Evolutionary conservation across 2,329 filamentous ascomycete species (phyloP), one percentile per base, ranked within the genome.

Genomic region (Epichloe glyceriae): DNA sequence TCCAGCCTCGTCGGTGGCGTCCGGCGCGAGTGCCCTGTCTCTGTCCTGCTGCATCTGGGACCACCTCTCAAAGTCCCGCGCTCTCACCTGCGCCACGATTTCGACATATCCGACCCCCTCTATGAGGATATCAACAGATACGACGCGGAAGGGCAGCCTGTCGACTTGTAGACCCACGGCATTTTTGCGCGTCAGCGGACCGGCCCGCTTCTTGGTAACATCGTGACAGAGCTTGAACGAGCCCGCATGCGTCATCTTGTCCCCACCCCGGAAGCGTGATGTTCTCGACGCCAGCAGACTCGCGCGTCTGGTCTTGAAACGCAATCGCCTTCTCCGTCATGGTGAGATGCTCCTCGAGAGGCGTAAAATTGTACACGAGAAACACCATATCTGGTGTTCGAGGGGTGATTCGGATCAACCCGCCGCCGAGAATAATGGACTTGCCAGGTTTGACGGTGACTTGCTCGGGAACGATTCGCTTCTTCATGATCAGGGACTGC

Each of bases 51-150:
- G 43, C 50, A 52, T 51, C n/a, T n/a, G 33, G 1, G 49, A 41
- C 40, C 52, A 54, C n/a, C 43, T 50, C 37, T 64, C 55, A 22
- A 62, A 44, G 52, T 75, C 70, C 61, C 67, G 76, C 15, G 74
- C 78, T 47, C 91, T 80, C 10, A 94, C 80, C 67, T 98, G 91
- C 3, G 83, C 83, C 0, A 82, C 83, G 40, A 98, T 67, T 67
- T 98, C 93, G 2, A 98, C 77, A 86, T 94, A 98, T 7, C 93
- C 93, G 26, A 89, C 84, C 2, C 93, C 89, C 64, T 97, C 91
- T 47, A 98, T 82, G 14, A 98, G 71, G 22, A 98, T 81, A 62
- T 98, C 94, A 0, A 84, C 78, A 8, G 85, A 81, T 53, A 93
- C 75, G 2, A 97, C 81, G 14, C 79, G 78, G 66, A 90, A 98